phyloP scores from a whole-genome alignment of 495 filamentous ascomycete genomes.

The Hapsidospora chrysogenum region DNA sequence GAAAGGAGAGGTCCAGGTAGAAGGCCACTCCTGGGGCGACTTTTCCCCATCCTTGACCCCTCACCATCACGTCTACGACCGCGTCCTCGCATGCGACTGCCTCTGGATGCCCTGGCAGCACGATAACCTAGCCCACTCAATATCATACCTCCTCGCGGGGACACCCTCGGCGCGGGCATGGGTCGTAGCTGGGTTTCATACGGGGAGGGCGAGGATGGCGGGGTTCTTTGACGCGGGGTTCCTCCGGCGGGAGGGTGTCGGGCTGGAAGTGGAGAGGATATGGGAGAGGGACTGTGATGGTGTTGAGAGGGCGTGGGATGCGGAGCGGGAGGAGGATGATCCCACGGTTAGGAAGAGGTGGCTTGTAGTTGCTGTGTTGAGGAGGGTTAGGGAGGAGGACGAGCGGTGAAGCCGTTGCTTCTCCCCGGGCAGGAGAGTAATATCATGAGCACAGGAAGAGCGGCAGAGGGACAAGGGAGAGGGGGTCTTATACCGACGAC shows the following conservation, averaged over 20 bases:
- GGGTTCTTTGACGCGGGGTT: slow-evolving; percentile 50
- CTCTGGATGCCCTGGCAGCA: slow-evolving; percentile 77
- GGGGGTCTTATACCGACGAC: neutral
- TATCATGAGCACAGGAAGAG: neutral
- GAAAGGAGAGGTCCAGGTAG: too few species aligned
- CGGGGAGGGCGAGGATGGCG: slow-evolving; percentile 53
- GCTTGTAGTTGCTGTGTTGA: slow-evolving; percentile 57
- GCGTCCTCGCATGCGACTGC: slow-evolving; percentile 69
- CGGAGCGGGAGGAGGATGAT: slow-evolving; percentile 47
- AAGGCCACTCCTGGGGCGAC: slow-evolving; percentile 62
- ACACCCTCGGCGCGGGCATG: slow-evolving; percentile 38
- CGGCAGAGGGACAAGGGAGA: neutral
- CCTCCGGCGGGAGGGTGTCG: slow-evolving; percentile 28
- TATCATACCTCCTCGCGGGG: slow-evolving; percentile 48
- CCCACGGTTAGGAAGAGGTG: slow-evolving; percentile 52
- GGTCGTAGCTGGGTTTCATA: slow-evolving; percentile 71
- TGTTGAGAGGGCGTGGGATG: slow-evolving; percentile 46
- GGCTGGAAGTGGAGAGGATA: slow-evolving; percentile 48
- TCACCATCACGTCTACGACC: slow-evolving; percentile 37
- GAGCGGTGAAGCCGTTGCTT: neutral
- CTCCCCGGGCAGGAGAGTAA: neutral
- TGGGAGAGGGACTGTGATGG: slow-evolving; percentile 61
- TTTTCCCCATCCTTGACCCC: slow-evolving; percentile 29
- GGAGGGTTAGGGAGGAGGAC: slow-evolving; percentile 7
- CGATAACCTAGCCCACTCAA: slow-evolving; percentile 47